These are phyloP conservation scores for Cytospora paraplurivora DNA, from an alignment of 2,329 filamentous ascomycete species.

Conservation along the genomic window DNA sequence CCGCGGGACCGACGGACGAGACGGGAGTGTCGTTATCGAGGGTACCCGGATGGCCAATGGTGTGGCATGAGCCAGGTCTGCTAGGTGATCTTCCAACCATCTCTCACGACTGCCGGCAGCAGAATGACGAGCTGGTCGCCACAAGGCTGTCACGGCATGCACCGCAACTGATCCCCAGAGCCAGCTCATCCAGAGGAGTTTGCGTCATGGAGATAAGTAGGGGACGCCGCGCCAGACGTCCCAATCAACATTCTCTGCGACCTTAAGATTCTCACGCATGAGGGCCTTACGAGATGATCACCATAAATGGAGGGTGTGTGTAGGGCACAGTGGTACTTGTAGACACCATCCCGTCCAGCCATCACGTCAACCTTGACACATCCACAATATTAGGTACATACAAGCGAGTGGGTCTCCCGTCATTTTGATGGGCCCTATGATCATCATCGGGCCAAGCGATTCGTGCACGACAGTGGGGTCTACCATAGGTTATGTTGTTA, in stretches of 20 bases:
- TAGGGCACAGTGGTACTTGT: neutral
- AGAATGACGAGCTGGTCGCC: constrained; percentile 20
- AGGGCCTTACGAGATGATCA: constrained; percentile 12
- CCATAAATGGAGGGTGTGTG: constrained; percentile 16
- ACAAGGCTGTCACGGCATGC: constrained; percentile 14
- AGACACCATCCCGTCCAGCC: constrained; percentile 14
- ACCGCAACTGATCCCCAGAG: neutral
- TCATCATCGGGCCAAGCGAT: constrained; percentile 13
- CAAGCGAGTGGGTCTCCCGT: constrained; percentile 14
- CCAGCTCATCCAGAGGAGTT: neutral
- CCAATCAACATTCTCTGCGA: constrained; percentile 21
- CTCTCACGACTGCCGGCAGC: constrained; percentile 12
- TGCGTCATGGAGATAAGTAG: neutral
- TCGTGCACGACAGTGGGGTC: constrained; percentile 21
- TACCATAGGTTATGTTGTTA: neutral
- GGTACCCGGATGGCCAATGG: constrained; percentile 11
- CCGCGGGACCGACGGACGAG: neutral
- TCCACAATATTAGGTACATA: constrained; percentile 25
- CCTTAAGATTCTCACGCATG: constrained; percentile 15
- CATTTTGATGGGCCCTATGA: constrained; percentile 16
- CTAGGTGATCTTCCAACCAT: constrained; percentile 11
- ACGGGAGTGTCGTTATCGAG: constrained; percentile 3
- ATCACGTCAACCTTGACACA: constrained; percentile 13
- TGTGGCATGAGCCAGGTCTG: neutral
- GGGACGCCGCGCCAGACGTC: constrained; percentile 17